Conservation (phyloP, 805 yeast species). For the Cyberlindnera maritima region DNA sequence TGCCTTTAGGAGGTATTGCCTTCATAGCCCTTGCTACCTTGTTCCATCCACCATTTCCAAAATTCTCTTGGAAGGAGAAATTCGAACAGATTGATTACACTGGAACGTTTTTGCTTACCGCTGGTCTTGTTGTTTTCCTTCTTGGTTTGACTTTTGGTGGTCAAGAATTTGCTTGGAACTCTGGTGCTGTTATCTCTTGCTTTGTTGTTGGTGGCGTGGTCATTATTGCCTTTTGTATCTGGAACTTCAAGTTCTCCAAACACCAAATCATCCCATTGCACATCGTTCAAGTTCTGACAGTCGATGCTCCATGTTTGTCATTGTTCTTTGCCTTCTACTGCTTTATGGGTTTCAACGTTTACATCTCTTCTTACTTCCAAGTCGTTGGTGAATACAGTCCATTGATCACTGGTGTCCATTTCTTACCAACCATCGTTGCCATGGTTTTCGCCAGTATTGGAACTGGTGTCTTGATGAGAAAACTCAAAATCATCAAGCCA, state of each 20-base stretch:
- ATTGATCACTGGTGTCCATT: slow-evolving; percentile 22
- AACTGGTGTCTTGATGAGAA: slow-evolving; percentile 31
- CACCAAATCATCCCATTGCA: slow-evolving; percentile 36
- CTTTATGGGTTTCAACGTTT: slow-evolving; percentile 39
- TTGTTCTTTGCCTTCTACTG: slow-evolving; percentile 34
- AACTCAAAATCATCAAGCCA: slow-evolving; percentile 35
- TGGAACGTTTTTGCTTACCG: slow-evolving; percentile 44
- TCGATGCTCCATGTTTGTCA: slow-evolving; percentile 17
- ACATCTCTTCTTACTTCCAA: slow-evolving; percentile 50
- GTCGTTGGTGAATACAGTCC: slow-evolving; percentile 35
- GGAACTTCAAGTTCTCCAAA: slow-evolving; percentile 18
- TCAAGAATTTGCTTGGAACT: slow-evolving; percentile 47
- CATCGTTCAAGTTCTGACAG: slow-evolving; percentile 36
- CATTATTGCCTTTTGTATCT: slow-evolving; percentile 7
- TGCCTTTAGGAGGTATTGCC: slow-evolving; percentile 62
- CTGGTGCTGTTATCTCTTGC: slow-evolving; percentile 49
- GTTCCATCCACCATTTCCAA: slow-evolving; percentile 46
- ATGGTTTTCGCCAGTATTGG: slow-evolving; percentile 13
- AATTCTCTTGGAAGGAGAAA: slow-evolving; percentile 37
- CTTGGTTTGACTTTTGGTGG: slow-evolving; percentile 58
- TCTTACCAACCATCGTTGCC: slow-evolving; percentile 22
- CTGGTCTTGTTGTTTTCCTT: slow-evolving; percentile 43
- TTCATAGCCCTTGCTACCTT: slow-evolving; percentile 36
- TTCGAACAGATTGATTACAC: slow-evolving; percentile 44
- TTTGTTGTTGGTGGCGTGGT: slow-evolving; percentile 34